phyloP scores from a whole-genome alignment of 441 rosid species.

The Biscutella auriculata region DNA sequence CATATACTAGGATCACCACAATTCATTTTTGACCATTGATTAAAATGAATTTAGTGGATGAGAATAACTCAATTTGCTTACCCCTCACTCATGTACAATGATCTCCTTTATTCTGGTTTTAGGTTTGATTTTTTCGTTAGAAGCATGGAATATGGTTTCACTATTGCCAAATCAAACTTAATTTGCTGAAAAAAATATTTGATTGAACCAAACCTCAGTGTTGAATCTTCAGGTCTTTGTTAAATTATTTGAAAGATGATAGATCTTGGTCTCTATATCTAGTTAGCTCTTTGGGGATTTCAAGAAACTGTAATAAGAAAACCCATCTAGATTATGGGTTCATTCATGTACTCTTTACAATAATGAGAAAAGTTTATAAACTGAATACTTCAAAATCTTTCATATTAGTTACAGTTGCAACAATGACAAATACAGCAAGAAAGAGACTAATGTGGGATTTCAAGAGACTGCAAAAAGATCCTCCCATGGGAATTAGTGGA shows the following conservation, averaged over 20 bases:
- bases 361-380: background rate
- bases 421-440: slow-evolving; percentile 53
- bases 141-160: too few species aligned
- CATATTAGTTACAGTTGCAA: background rate
- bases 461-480: slow-evolving; percentile 63
- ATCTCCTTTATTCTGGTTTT: background rate
- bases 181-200: background rate
- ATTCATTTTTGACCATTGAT: too few species aligned
- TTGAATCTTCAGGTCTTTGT: background rate
- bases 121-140: background rate
- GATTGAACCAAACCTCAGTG: background rate
- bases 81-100: background rate
- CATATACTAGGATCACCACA: too few species aligned
- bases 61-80: too few species aligned
- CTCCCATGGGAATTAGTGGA: slow-evolving; percentile 59
- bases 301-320: background rate
- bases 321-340: background rate
- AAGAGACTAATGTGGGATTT: slow-evolving; percentile 73
- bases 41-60: too few species aligned
- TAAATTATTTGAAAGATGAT: background rate
- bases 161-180: background rate
- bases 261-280: background rate
- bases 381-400: background rate
- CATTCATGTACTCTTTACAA: background rate
- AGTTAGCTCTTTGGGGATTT: background rate